These are phyloP conservation scores for Boletus barrowsii DNA, from an alignment of 768 basidiomycete species.

Conservation along the genomic window DNA sequence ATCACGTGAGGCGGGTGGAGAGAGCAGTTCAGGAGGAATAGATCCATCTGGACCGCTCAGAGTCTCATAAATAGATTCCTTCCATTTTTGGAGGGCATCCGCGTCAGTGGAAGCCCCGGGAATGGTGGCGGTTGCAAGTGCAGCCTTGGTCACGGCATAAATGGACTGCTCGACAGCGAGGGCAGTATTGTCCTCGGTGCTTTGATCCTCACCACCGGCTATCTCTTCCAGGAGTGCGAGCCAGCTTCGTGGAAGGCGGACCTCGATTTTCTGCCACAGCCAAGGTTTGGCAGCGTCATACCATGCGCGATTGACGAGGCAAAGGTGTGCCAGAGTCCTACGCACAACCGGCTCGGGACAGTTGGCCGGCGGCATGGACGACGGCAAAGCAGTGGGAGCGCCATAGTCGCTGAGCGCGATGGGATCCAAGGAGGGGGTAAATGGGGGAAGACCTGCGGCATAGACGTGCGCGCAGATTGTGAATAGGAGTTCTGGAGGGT, in stretches of 20 bases:
- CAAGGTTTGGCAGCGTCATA: constrained; percentile 82
- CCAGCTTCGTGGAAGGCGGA: constrained; percentile 82
- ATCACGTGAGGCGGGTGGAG: constrained; percentile 79
- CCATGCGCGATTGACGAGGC: constrained; percentile 76
- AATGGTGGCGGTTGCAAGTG: constrained; percentile 43
- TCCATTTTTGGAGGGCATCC: constrained; percentile 47
- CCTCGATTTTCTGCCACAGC: constrained; percentile 82
- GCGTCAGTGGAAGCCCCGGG: constrained; percentile 38
- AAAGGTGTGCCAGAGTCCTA: constrained; percentile 64
- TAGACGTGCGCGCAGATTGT: constrained; percentile 73
- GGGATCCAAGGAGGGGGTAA: constrained; percentile 65
- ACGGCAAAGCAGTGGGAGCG: constrained; percentile 62
- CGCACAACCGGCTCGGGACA: constrained; percentile 69
- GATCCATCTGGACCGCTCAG: constrained; percentile 63
- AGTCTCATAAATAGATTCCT: constrained; percentile 57
- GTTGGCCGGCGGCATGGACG: constrained; percentile 66
- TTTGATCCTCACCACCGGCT: constrained; percentile 60
- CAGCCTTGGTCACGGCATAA: constrained; percentile 63
- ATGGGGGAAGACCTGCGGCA: constrained; percentile 55
- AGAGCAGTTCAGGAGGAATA: constrained; percentile 71
- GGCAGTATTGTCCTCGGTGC: constrained; percentile 51
- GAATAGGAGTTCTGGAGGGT: constrained; percentile 70
- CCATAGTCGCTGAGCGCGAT: constrained; percentile 44
- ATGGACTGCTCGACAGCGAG: constrained; percentile 65
- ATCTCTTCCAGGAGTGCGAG: constrained; percentile 78